phyloP scores from a whole-genome alignment of 768 basidiomycete species.

The Tulasnella sp. region DNA sequence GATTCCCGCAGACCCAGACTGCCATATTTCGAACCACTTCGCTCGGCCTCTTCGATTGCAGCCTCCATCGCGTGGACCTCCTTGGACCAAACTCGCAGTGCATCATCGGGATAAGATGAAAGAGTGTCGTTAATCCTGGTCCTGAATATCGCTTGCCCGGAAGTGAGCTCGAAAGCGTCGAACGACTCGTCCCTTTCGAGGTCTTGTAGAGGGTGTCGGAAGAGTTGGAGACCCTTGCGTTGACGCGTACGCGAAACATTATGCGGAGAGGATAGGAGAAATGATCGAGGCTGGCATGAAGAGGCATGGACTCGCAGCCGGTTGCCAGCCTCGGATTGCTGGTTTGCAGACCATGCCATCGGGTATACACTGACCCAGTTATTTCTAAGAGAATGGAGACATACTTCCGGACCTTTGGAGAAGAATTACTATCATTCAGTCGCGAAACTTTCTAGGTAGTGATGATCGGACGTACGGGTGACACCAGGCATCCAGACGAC shows the following conservation, averaged over 20 bases:
- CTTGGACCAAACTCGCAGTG: not conserved
- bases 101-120: not conserved
- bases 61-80: not conserved
- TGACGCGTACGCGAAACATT: not conserved
- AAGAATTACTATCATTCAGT: not conserved
- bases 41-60: not conserved
- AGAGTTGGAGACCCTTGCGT: not conserved
- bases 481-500: not conserved
- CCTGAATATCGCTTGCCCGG: not conserved
- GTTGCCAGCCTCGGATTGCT: not conserved
- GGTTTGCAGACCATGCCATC: not conserved
- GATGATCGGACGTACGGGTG: not conserved
- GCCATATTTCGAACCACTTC: not conserved
- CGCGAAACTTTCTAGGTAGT: not conserved
- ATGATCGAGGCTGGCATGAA: not conserved
- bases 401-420: not conserved
- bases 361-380: slow-evolving; percentile 1
- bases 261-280: not conserved
- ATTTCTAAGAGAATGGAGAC: not conserved
- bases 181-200: not conserved
- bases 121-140: not conserved
- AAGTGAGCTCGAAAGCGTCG: not conserved
- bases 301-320: not conserved
- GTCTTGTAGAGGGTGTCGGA: slow-evolving; percentile 7
- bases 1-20: not conserved